Percentiles rank a stretch among this genome's conserved stretches.
These are phyloP conservation scores for Trichoderma sp. DNA, from an alignment of 2,329 filamentous ascomycete species.

Conservation along the genomic window DNA sequence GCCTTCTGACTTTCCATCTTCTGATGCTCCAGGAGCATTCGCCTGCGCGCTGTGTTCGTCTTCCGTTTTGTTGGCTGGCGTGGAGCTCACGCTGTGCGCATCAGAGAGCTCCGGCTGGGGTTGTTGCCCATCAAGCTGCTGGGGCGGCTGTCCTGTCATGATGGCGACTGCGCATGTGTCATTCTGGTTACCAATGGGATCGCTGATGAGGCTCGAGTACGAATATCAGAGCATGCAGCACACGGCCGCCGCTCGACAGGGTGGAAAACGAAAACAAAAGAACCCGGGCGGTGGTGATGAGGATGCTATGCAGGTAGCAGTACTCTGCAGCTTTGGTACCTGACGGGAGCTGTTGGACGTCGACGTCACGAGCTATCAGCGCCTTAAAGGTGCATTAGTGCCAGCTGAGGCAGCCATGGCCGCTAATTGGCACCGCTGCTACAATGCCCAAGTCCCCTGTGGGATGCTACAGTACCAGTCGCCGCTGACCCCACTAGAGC, in stretches of 20 bases:
- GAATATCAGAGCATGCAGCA: slow-evolving; percentile 22
- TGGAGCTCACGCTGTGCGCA: slow-evolving; percentile 8
- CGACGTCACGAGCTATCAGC: slow-evolving; percentile 37
- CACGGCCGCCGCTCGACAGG: slow-evolving; percentile 5
- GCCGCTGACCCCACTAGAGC: slow-evolving; percentile 20
- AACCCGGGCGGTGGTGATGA: background rate
- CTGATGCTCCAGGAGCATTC: slow-evolving; percentile 4
- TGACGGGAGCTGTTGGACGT: slow-evolving; percentile 28
- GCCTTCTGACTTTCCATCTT: slow-evolving; percentile 26
- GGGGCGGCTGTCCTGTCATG: slow-evolving; percentile 48
- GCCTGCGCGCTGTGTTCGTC: background rate
- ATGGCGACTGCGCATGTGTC: slow-evolving; percentile 34
- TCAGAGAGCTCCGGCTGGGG: slow-evolving; percentile 5
- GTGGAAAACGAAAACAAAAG: slow-evolving; percentile 7
- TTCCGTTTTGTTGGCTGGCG: slow-evolving; percentile 1
- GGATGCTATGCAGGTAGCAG: slow-evolving; percentile 15
- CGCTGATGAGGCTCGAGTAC: slow-evolving; percentile 14
- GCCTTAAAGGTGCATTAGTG: background rate
- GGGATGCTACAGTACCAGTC: slow-evolving; percentile 7
- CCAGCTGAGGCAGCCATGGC: slow-evolving; percentile 2
- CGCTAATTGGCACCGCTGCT: background rate
- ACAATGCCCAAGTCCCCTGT: background rate
- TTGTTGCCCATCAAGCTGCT: slow-evolving; percentile 34
- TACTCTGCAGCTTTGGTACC: slow-evolving; percentile 17
- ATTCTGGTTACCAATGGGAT: slow-evolving; percentile 33